A percentile compares a stretch with the other conserved stretches of the same genome.
Evolutionary conservation across 306 rosid genomes (phyloP).

Genomic region (Citrullus mucosospermus): DNA sequence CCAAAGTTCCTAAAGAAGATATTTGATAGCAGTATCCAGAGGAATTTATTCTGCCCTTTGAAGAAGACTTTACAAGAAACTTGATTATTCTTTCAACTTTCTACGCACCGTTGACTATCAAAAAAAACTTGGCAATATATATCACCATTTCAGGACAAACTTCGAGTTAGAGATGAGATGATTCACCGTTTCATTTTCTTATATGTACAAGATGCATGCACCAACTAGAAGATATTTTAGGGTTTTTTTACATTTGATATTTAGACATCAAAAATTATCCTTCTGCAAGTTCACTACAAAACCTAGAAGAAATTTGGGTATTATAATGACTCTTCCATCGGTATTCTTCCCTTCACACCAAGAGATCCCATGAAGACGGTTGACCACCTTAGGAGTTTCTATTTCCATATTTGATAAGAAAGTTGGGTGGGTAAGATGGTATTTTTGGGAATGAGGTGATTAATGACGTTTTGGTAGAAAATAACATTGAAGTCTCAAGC

Average conservation of each 20-base stretch:
- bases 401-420: neutral
- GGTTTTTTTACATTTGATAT: no score
- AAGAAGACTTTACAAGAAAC: neutral
- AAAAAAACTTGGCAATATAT: neutral
- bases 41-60: neutral
- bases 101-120: neutral
- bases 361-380: neutral
- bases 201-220: neutral
- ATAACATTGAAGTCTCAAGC: neutral
- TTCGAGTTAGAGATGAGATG: neutral
- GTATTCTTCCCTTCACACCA: neutral
- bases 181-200: neutral
- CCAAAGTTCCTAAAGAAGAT: neutral
- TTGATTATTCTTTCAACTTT: neutral
- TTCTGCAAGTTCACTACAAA: no score
- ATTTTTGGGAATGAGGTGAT: neutral
- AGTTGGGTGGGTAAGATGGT: neutral
- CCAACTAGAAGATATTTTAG: neutral
- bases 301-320: neutral
- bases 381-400: neutral
- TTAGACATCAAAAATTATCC: no score
- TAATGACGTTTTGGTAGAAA: neutral
- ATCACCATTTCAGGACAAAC: neutral
- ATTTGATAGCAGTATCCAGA: neutral
- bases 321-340: neutral